Percentiles rank a stretch among this genome's conserved stretches.
These are phyloP conservation scores for Phialophora macrospora DNA, from an alignment of 2,329 filamentous ascomycete species.

Conservation along the genomic window DNA sequence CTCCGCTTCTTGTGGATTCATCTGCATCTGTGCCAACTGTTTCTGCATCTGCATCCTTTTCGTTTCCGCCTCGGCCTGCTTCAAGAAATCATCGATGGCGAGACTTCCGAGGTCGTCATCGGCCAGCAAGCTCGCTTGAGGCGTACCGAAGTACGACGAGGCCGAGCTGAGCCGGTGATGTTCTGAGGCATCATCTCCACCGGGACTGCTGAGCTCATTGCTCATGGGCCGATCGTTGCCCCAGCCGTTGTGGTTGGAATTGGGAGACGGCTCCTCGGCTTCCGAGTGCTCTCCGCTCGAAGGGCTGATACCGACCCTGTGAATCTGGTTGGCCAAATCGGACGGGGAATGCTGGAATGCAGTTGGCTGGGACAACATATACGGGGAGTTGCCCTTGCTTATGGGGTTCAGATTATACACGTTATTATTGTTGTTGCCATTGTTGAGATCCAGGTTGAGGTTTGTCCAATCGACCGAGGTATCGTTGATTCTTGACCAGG, in stretches of 20 bases:
- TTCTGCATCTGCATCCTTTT: slow-evolving; percentile 36
- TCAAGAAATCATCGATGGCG: slow-evolving; percentile 52
- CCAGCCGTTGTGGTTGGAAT: slow-evolving; percentile 22
- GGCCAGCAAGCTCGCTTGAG: slow-evolving; percentile 49
- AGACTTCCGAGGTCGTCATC: slow-evolving; percentile 49
- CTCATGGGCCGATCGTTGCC: slow-evolving; percentile 23
- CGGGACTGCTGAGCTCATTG: slow-evolving; percentile 42
- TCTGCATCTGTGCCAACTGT: slow-evolving; percentile 33
- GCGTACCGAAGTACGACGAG: slow-evolving; percentile 50
- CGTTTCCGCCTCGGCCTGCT: slow-evolving; percentile 39
- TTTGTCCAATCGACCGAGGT: slow-evolving; percentile 54
- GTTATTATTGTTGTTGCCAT: slow-evolving; percentile 12
- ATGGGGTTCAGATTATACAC: slow-evolving; percentile 7
- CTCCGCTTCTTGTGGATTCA: slow-evolving; percentile 24
- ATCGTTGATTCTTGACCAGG: slow-evolving; percentile 26
- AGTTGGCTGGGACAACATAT: slow-evolving; percentile 39
- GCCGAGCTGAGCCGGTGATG: slow-evolving; percentile 50
- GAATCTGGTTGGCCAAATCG: slow-evolving; percentile 30
- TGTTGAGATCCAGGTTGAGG: slow-evolving; percentile 45
- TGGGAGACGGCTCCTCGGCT: slow-evolving; percentile 49
- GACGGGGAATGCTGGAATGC: slow-evolving; percentile 21
- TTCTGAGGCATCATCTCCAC: slow-evolving; percentile 49
- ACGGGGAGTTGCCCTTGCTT: slow-evolving; percentile 38
- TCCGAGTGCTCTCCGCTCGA: slow-evolving; percentile 58
- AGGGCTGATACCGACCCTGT: slow-evolving; percentile 46